Conservation (phyloP, 441 rosid species). For the Populus hybrid region DNA sequence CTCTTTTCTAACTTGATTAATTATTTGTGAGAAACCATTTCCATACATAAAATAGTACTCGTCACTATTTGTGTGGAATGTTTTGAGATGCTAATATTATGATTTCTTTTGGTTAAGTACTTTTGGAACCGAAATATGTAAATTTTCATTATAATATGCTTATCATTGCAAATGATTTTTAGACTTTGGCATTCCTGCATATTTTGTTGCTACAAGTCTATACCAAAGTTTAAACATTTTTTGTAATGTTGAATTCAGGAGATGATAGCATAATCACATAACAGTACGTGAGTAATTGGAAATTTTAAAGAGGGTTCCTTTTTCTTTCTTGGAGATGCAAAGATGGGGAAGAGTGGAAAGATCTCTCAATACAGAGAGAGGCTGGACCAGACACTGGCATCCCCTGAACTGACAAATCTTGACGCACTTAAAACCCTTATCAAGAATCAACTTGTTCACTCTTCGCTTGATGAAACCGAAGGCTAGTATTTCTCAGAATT, state of each 20-base stretch:
- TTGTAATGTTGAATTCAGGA: not conserved
- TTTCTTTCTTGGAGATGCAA: constrained; percentile 28
- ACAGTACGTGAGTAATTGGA: not conserved
- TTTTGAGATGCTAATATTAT: not conserved
- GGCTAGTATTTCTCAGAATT: constrained; percentile 37
- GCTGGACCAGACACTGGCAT: constrained; percentile 68
- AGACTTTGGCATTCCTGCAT: not conserved
- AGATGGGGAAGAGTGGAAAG: constrained; percentile 50
- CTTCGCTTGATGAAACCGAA: constrained; percentile 35
- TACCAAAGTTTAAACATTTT: constrained; percentile 1
- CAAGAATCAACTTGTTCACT: constrained; percentile 50
- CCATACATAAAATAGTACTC: not conserved
- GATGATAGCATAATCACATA: not conserved
- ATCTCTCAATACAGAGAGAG: constrained; percentile 66
- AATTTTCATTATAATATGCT: not conserved
- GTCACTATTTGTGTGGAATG: not conserved
- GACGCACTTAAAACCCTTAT: constrained; percentile 56
- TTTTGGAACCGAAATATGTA: not conserved
- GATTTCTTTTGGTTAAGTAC: not conserved
- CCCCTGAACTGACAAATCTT: constrained; percentile 57
- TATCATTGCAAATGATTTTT: constrained; percentile 7
- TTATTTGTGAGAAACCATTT: not conserved
- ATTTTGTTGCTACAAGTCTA: not conserved
- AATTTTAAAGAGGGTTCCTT: constrained; percentile 11
- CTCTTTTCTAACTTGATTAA: not conserved